Percentiles rank a stretch among this genome's conserved stretches.
phyloP scores from a whole-genome alignment of 177 flowering plant species.

The Vitis hybrid region DNA sequence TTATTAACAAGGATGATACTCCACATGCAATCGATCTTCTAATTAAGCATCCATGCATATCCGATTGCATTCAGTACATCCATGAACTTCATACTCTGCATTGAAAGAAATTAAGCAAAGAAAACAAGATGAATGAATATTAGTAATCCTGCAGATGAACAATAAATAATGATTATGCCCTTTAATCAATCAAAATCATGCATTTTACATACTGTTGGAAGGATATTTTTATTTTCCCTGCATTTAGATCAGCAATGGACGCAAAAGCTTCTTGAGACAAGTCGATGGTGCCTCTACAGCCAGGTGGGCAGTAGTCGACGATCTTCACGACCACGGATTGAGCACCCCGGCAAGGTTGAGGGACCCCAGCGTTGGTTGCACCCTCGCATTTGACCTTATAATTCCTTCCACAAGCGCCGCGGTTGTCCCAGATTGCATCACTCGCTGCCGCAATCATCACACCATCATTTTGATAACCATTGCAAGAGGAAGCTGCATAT shows the following conservation, averaged over 20 bases:
- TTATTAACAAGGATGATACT: too few species aligned
- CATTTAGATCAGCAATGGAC: constrained; percentile 15
- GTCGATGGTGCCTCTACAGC: constrained; percentile 16
- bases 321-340: background rate
- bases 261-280: constrained; percentile 20
- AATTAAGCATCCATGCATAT: too few species aligned
- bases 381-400: constrained; percentile 17
- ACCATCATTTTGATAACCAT: constrained; percentile 12
- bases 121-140: too few species aligned
- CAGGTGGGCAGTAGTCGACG: constrained; percentile 10
- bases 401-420: constrained; percentile 18
- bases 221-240: constrained; percentile 7
- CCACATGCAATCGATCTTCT: too few species aligned
- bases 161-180: too few species aligned
- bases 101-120: too few species aligned
- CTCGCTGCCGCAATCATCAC: constrained; percentile 21
- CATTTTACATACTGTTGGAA: constrained; percentile 3
- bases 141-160: too few species aligned
- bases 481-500: constrained; percentile 21
- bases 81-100: too few species aligned
- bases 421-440: constrained; percentile 10
- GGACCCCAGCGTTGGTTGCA: constrained; percentile 9
- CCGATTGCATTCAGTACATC: too few species aligned
- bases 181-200: too few species aligned
- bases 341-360: constrained; percentile 13